Conservation (phyloP, 73 alveolate species). For the Breviolum minutum region DNA sequence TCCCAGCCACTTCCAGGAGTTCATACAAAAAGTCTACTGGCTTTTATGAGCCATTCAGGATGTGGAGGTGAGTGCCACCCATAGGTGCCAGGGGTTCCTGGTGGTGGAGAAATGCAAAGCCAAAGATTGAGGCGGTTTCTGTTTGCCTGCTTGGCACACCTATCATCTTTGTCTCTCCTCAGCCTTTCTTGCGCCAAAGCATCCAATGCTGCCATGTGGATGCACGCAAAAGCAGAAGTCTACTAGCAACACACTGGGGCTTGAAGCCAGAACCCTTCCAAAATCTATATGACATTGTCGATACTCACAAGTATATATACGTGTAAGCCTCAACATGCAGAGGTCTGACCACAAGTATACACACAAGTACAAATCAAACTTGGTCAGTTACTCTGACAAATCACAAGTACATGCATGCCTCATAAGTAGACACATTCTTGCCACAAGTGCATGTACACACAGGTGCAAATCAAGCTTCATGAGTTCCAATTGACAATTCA, state of each 20-base stretch:
- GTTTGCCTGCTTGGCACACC: not conserved
- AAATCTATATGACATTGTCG: too few relatives aligned
- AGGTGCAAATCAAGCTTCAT: not conserved
- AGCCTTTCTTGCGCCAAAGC: not conserved
- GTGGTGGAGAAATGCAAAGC: not conserved
- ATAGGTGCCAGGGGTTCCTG: not conserved
- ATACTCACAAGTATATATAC: too few relatives aligned
- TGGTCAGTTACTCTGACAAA: not conserved
- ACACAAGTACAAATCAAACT: not conserved
- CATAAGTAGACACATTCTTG: not conserved
- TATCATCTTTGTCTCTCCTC: not conserved
- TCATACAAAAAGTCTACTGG: not conserved
- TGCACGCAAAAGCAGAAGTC: not conserved
- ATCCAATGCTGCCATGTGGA: not conserved
- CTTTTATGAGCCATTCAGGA: not conserved
- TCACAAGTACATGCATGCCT: not conserved
- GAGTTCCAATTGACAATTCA: not conserved
- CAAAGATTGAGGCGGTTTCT: not conserved
- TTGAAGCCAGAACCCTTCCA: not conserved
- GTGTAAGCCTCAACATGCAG: not conserved
- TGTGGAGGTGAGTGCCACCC: not conserved
- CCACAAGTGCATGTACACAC: not conserved
- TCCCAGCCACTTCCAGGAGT: not conserved
- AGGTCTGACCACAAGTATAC: not conserved
- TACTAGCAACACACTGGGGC: not conserved